Evolutionary conservation across 768 basidiomycete genomes (phyloP), one percentile per base, ranked within the genome.

Genomic region (Chalciporus sphaerocephalus): DNA sequence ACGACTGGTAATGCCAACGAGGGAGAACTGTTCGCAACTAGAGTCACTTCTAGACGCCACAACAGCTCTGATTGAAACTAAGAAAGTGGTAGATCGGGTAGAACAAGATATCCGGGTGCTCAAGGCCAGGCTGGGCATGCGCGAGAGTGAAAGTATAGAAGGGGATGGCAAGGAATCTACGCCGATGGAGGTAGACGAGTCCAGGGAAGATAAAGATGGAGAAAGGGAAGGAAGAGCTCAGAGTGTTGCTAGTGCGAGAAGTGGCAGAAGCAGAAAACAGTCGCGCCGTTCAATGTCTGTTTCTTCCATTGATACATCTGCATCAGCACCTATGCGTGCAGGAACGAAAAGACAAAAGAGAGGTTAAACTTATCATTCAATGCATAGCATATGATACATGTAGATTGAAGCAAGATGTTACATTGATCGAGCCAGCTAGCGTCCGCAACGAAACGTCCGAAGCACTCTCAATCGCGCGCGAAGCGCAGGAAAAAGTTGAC

Each of bases 1-100:
- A 13, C 81, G 87, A 10, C 76, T 99, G 40, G 88, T 95, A 49
- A 97, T 98, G 92, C 96, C 96, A 15, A 97, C 96, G 2, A 76
- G 82, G 30, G 82, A 83, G 20, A 96, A 92, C 52, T 74, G 84
- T 42, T 72, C 76, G 42, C 79, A 78, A 54, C 72, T 93, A 16
- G 92, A 96, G 50, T 70, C 73, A 12, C 66, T 98, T 13, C 58
- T 94, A 36, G 82, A 85, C 5, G 81, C 86, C 3, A 79, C 89
- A 1, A 76, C 75, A 4, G 73, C 78, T 11, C 67, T 97, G 57
- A 75, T 95, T n/a, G 91, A 97, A 57, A 85, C 82, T 53, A 98
- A 97, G 74, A 85, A 88, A 55, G 70, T 81, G 11, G 79, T 90
- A 32, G 95, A 98, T 62, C 80, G 85, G 60, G 77, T 85, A 4